Conservation (phyloP, 768 basidiomycete species). For the Rossbeevera mucosa region DNA sequence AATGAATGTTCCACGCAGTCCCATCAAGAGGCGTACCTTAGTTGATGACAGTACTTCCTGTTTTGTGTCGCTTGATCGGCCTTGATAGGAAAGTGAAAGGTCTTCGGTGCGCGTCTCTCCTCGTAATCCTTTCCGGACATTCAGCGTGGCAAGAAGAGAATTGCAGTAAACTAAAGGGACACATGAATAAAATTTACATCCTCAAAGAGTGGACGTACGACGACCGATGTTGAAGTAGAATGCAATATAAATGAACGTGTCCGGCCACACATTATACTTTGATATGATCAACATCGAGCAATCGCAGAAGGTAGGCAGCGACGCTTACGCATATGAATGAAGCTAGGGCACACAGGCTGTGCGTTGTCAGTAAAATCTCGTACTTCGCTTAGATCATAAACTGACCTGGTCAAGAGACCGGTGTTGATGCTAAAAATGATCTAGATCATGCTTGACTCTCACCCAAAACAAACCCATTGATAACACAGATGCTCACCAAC, state of each 20-base stretch:
- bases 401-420: constrained; percentile 31
- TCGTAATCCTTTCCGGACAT: constrained; percentile 50
- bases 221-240: constrained; percentile 61
- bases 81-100: constrained; percentile 16
- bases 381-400: neutral
- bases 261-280: constrained; percentile 45
- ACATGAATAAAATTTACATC: neutral
- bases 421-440: constrained; percentile 53
- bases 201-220: constrained; percentile 35
- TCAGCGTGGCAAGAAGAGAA: constrained; percentile 57
- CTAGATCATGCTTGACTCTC: constrained; percentile 16
- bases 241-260: constrained; percentile 52
- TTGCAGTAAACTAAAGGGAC: constrained; percentile 49
- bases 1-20: neutral
- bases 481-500: constrained; percentile 22
- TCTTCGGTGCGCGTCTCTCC: constrained; percentile 7
- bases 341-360: constrained; percentile 47
- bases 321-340: constrained; percentile 48
- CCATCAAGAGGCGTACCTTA: neutral
- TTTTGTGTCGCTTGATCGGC: neutral
- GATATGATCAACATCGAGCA: neutral
- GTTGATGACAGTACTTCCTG: neutral
- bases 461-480: neutral
- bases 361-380: constrained; percentile 3
- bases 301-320: neutral